These are phyloP conservation scores for Stentor coeruleus DNA, from an alignment of 73 alveolate genomes.

Conservation along the genomic window DNA sequence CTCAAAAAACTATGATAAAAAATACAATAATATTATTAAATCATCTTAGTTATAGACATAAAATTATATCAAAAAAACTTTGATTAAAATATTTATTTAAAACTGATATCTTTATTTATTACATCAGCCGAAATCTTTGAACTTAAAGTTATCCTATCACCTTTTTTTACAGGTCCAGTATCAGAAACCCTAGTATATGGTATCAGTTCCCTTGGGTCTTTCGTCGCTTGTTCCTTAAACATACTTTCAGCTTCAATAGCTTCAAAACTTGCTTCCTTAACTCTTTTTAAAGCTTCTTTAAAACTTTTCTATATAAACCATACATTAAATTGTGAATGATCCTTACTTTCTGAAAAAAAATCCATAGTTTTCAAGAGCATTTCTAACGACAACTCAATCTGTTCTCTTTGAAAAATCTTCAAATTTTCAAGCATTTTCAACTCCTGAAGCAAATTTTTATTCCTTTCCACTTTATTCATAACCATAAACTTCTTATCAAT, in stretches of 20 bases:
- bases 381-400: not conserved
- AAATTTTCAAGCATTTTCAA: not conserved
- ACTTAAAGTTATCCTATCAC: too few species aligned
- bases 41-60: too few species aligned
- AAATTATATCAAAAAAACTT: too few species aligned
- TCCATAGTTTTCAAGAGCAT: not conserved
- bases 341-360: conserved; percentile 1
- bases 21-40: too few species aligned
- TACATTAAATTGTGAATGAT: conserved; percentile 13
- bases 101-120: too few species aligned
- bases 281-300: conserved; percentile 3
- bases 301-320: not conserved
- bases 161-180: conserved; percentile 24
- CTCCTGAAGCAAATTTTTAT: not conserved
- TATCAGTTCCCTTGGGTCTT: conserved; percentile 17
- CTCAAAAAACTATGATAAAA: too few species aligned
- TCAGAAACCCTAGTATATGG: conserved; percentile 24
- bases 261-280: conserved; percentile 6
- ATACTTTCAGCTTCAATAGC: not conserved
- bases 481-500: not conserved
- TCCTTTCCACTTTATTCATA: not conserved
- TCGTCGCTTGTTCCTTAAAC: conserved; percentile 9
- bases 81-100: too few species aligned
- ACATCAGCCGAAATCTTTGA: too few species aligned
- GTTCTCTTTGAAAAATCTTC: conserved; percentile 12